Conservation (phyloP, 1,139 yeast species). For the Groenewaldozyma sp. region DNA sequence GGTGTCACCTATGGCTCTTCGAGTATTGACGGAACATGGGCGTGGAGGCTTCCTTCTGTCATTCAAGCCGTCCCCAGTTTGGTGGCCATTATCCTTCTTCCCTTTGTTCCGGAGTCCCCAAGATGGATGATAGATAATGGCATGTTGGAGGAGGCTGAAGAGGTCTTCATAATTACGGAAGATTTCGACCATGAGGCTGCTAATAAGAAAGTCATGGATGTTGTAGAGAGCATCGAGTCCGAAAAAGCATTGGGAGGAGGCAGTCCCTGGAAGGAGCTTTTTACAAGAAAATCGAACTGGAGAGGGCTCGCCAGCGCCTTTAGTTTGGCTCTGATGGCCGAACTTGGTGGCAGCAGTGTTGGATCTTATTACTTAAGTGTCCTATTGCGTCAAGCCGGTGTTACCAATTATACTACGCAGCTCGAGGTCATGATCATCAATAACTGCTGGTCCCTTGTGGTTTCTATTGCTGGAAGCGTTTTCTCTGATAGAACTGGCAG, state of each 20-base stretch:
- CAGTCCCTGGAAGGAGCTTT: too few species aligned
- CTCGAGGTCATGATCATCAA: slow-evolving; percentile 4
- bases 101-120: slow-evolving; percentile 16
- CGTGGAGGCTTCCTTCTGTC: slow-evolving; percentile 11
- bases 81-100: neutral
- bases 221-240: too few species aligned
- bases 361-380: slow-evolving; percentile 6
- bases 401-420: slow-evolving; percentile 3
- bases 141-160: slow-evolving; percentile 19
- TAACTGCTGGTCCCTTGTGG: slow-evolving; percentile 1
- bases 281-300: too few species aligned
- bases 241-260: too few species aligned
- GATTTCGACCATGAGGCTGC: too few species aligned
- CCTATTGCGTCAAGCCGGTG: slow-evolving; percentile 7
- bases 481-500: slow-evolving; percentile 6
- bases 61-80: slow-evolving; percentile 5
- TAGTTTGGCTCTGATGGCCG: slow-evolving; percentile 6
- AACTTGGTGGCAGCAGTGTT: slow-evolving; percentile 5
- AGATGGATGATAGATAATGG: slow-evolving; percentile 22
- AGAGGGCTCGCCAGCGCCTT: too few species aligned
- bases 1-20: slow-evolving; percentile 7
- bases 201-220: too few species aligned
- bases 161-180: slow-evolving; percentile 2
- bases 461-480: slow-evolving; percentile 3
- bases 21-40: slow-evolving; percentile 5